Base-by-base conservation (phyloP, 345 rosid species). In the Gossypium thurberi region DNA sequence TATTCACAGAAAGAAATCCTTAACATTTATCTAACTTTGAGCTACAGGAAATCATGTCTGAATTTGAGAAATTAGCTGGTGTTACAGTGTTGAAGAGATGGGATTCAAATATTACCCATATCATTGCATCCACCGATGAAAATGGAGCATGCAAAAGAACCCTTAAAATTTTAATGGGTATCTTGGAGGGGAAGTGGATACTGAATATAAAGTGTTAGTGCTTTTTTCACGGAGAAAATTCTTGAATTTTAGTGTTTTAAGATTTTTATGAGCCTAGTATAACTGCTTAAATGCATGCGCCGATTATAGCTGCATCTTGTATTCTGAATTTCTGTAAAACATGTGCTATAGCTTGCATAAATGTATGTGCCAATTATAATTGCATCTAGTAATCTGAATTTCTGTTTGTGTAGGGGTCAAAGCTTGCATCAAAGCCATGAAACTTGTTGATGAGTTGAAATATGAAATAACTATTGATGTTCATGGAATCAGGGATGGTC, bases 141-240 rank as follows among this genome's bases (percentile, higher is more conserved):
- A 92, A 84, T 62, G 89, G 97, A 78, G 97, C 94, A 8, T 88
- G 97, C 87, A 88, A 78, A 85, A 89, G 99, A 78, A 95, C 98
- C 46, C 82, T 91, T 57, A 95, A 95, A 74, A 65, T 87, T 56
- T 78, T 81, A 78, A 91, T 83, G 92, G 99, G 87, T 40, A 86
- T 92, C 81, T 82, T 92, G 82, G 92, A 87, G 87, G 98, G 99
- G 69, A 95, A 88, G 80, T 95, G 99, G 97, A 85, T 92, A 76
- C 81, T 95, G 74, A 87, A 66, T 70, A 70, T 90, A 71, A 87
- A 92, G 23, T 95, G 99, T 90, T 8, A 89, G 98, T 86, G 48
- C 63, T 53, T 4, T 40, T 42, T 48, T 47, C 4, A 21, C 5
- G 0, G 64, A 23, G 33, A 8, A 37, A 56, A 73, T 62, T 61